Percentiles rank a stretch among this genome's conserved stretches.
Evolutionary conservation across 257 asterid genomes (phyloP).

Genomic region (Solanum microdontum): DNA sequence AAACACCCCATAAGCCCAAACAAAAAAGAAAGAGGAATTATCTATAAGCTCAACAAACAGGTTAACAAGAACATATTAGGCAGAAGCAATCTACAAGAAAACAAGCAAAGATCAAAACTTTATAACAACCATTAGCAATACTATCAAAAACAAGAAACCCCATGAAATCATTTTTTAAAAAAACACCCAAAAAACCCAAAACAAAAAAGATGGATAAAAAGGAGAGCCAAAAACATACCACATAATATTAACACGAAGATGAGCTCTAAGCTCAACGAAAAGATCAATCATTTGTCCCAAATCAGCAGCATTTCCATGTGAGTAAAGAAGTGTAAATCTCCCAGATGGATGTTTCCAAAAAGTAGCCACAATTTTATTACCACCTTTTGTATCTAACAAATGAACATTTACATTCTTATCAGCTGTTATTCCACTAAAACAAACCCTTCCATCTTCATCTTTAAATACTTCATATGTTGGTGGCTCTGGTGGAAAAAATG

Average conservation of each 20-base stretch:
- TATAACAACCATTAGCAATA: background rate
- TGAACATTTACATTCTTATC: slow-evolving; percentile 84
- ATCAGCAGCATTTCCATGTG: slow-evolving; percentile 99
- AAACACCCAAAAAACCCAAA: background rate
- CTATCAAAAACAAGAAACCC: slow-evolving; percentile 10
- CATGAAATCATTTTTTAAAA: background rate
- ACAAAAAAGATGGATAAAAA: background rate
- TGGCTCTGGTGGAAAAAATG: slow-evolving; percentile 97
- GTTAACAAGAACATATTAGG: slow-evolving; percentile 39
- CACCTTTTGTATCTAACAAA: slow-evolving; percentile 68
- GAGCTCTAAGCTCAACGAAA: slow-evolving; percentile 96
- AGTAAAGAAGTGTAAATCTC: slow-evolving; percentile 73
- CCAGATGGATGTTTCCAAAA: slow-evolving; percentile 89
- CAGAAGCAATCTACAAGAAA: background rate
- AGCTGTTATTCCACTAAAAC: slow-evolving; percentile 72
- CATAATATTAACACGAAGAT: slow-evolving; percentile 93
- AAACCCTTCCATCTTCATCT: slow-evolving; percentile 54
- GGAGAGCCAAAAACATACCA: slow-evolving; percentile 26
- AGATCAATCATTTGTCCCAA: slow-evolving; percentile 99
- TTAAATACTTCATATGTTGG: slow-evolving; percentile 82
- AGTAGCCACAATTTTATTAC: slow-evolving; percentile 77
- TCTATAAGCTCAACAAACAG: slow-evolving; percentile 76
- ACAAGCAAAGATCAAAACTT: background rate
- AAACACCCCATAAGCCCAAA: background rate
- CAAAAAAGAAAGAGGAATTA: background rate